Base-by-base conservation (phyloP, 2,329 filamentous ascomycete genomes). In the Ramularia collo-cygni region DNA sequence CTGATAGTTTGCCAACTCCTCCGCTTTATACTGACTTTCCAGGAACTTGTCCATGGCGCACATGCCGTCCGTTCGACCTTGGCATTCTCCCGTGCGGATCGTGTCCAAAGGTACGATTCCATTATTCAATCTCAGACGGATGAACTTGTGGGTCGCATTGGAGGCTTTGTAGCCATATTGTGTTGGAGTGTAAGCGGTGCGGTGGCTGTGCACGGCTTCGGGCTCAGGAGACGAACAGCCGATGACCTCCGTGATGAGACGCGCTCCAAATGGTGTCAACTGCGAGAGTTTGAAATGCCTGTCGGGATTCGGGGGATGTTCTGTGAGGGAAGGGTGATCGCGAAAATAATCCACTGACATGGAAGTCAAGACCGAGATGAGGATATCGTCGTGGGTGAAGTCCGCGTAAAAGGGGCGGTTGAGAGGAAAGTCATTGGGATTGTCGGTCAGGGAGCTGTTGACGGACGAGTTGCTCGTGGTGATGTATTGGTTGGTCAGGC, bases 241-340 rank as follows among this genome's bases (percentile, higher is more conserved):
- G 48, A 76, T 72, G 18, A 75, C 65, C 56, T 78, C 75, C 1
- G 74, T 75, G 31, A 75, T 62, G 19, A 78, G 63, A 13, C 71
- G 66, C 3, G 66, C 74, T 15, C 71, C 73, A 45, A 77, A 77
- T 1, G 75, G 75, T 0, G 72, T 75, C 37, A 77, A 50, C 32
- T 71, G 54, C 2, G 67, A 71, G 7, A 77, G 60, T 17, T 64
- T 59, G 57, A 76, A 76, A 34, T 64, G 64, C 2, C 70, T 62
- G 15, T 70, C 50, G 14, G 64, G 61, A 51, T 65, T 59, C 4
- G 64, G 68, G 13, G 68, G 68, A 48, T 56, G 70, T 35, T 64
- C 47, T 1, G 57, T 62, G 9, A 72, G 54, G 33, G 54, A 59
- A 2, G 71, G 69, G 2, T 70, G 52, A 8, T 71, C 66, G 15